phyloP scores from a whole-genome alignment of 257 asterid species.

The Solanum habrochaites region DNA sequence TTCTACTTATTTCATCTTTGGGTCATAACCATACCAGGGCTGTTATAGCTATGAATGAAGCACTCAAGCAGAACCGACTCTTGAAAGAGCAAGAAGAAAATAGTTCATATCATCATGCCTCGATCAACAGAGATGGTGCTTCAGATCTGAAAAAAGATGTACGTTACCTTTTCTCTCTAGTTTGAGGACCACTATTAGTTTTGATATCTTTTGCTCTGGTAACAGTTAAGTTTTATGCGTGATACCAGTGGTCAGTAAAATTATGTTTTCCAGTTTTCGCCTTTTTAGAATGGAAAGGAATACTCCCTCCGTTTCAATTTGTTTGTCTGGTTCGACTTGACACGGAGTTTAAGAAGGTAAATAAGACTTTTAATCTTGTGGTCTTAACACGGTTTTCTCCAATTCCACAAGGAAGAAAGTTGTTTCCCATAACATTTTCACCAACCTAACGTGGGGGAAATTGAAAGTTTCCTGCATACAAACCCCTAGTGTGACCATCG shows the following conservation, averaged over 20 bases:
- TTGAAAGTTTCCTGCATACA: not conserved
- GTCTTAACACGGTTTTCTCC: not conserved
- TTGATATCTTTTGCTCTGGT: not conserved
- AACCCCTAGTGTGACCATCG: not conserved
- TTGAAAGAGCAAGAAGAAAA: conserved; percentile 50
- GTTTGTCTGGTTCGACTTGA: not conserved
- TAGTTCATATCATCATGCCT: conserved; percentile 29
- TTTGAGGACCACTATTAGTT: not conserved
- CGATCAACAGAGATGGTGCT: conserved; percentile 33
- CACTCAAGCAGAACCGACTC: conserved; percentile 78
- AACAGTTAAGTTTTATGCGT: not conserved
- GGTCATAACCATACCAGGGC: conserved; percentile 46
- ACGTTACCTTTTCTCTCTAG: conserved; percentile 16
- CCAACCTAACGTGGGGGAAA: not conserved
- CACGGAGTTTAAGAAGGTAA: not conserved
- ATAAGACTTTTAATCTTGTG: not conserved
- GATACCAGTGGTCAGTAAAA: not conserved
- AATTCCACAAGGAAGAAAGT: not conserved
- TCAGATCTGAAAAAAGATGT: conserved; percentile 52
- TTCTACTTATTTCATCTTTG: not conserved
- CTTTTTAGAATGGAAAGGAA: not conserved
- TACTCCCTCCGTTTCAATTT: not conserved
- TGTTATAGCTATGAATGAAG: conserved; percentile 91
- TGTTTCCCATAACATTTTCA: not conserved
- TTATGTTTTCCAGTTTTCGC: not conserved